Conservation (phyloP, 139 green algal genomes). For the Klebsormidium nitens region DNA sequence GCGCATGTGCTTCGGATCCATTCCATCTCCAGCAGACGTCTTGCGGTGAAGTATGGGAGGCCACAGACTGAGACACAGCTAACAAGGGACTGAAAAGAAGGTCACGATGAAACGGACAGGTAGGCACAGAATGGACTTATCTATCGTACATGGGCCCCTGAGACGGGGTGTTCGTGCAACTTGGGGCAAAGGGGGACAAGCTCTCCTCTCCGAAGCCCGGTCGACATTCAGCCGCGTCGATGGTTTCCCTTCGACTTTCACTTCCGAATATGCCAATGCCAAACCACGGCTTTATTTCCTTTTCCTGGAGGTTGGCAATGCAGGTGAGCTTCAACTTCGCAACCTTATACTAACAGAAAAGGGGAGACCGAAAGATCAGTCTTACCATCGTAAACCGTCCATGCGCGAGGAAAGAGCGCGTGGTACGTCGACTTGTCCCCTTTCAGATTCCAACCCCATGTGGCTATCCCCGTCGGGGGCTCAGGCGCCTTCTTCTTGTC, state of each 20-base stretch:
- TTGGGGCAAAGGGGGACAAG: not conserved
- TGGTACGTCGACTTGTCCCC: constrained; percentile 26
- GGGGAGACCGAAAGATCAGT: not conserved
- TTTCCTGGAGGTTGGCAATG: not conserved
- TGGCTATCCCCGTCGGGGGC: constrained; percentile 11
- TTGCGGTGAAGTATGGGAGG: not conserved
- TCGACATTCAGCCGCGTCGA: not conserved
- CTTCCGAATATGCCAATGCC: no score
- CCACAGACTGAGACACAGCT: not conserved
- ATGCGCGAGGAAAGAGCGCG: constrained; percentile 36
- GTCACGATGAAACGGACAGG: no score
- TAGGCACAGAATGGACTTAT: no score
- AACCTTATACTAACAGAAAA: not conserved
- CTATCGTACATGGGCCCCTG: no score
- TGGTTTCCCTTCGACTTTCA: no score
- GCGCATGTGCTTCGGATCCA: not conserved
- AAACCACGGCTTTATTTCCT: no score
- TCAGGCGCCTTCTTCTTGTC: not conserved
- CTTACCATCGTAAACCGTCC: constrained; percentile 40
- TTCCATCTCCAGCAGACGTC: not conserved
- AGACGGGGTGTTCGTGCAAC: no score
- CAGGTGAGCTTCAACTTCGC: not conserved
- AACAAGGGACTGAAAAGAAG: not conserved
- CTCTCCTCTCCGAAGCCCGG: not conserved
- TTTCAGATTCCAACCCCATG: constrained; percentile 32